Evolutionary conservation across 208 protist species (phyloP).

Genomic region (Strigomonas oncopelti): DNA sequence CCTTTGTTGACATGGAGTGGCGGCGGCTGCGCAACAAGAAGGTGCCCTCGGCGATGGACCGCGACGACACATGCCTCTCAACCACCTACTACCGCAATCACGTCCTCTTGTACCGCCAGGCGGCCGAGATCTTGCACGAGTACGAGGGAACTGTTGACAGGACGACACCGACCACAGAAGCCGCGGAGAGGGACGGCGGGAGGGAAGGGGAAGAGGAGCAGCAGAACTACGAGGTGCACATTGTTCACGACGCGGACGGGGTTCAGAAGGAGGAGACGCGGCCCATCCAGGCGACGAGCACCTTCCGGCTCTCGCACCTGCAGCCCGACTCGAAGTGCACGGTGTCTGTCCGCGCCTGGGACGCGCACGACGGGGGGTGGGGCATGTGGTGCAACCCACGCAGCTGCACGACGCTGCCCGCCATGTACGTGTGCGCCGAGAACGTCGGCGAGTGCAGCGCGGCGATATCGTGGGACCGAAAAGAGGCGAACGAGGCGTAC

Average conservation of each 20-base stretch:
- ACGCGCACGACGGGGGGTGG: conserved; percentile 85
- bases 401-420: conserved; percentile 80
- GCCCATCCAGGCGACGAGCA: conserved; percentile 68
- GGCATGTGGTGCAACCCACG: conserved; percentile 81
- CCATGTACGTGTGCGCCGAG: conserved; percentile 48
- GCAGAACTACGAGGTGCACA: conserved; percentile 74
- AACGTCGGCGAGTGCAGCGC: conserved; percentile 83
- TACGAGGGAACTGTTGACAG: neutral
- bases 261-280: conserved; percentile 63
- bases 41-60: conserved; percentile 42
- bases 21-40: conserved; percentile 80
- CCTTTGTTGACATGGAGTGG: conserved; percentile 90
- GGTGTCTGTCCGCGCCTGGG: conserved; percentile 87
- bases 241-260: conserved; percentile 46
- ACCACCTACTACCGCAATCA: neutral
- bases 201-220: conserved; percentile 22
- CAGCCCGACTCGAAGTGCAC: conserved; percentile 86
- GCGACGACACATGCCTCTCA: conserved; percentile 26
- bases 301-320: conserved; percentile 75
- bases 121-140: neutral
- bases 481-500: conserved; percentile 69
- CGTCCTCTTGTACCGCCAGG: neutral
- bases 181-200: neutral
- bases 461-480: conserved; percentile 58
- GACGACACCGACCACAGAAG: conserved; percentile 41